phyloP scores from a whole-genome alignment of 306 rosid species.

The Castanopsis chinensis region DNA sequence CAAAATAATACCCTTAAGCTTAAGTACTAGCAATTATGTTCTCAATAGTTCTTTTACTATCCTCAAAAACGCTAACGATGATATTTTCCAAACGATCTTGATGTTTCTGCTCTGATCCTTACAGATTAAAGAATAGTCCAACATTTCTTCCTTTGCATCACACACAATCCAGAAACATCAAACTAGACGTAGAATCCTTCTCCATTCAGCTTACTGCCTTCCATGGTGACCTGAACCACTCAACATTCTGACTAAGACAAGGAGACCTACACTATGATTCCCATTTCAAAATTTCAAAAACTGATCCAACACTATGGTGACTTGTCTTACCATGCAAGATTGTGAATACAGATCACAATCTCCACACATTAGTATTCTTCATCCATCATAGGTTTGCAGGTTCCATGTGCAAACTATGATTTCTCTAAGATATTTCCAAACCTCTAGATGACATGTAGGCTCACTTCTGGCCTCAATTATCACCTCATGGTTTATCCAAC shows the following conservation, averaged over 20 bases:
- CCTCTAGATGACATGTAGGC: background rate
- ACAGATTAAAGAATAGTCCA: background rate
- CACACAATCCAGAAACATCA: background rate
- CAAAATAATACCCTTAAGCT: background rate
- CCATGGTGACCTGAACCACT: too few species aligned
- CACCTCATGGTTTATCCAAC: background rate
- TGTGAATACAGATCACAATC: background rate
- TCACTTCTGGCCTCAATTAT: background rate
- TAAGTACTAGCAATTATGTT: background rate
- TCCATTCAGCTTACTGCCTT: too few species aligned
- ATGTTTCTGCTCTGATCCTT: background rate
- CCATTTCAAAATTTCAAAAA: background rate
- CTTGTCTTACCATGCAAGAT: background rate
- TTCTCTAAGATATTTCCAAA: background rate
- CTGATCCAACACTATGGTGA: background rate
- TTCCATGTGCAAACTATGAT: background rate
- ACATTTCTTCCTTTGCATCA: background rate
- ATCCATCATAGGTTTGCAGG: background rate
- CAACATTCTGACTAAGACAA: too few species aligned
- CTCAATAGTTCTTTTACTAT: background rate
- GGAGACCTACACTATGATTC: background rate
- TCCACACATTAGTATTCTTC: background rate
- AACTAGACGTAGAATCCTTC: background rate
- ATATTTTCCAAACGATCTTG: background rate
- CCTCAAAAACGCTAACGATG: background rate